These are phyloP conservation scores for Thalassiosira delicatula DNA, from an alignment of 352 stramenopile genomes.

Conservation along the genomic window DNA sequence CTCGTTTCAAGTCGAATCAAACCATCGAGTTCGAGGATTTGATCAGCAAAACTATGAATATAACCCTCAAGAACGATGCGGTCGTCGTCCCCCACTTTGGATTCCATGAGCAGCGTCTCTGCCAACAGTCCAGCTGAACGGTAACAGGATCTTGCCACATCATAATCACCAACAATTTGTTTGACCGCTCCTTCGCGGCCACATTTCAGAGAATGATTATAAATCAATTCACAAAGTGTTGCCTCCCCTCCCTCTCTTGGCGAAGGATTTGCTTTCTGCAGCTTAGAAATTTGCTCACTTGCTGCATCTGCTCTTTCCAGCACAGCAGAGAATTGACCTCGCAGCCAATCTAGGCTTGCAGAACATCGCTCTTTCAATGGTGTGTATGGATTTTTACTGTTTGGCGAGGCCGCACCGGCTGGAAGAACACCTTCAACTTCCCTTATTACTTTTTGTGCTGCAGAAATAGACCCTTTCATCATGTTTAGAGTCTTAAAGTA, in stretches of 20 bases:
- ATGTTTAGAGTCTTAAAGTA: conserved; percentile 84
- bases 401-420: conserved; percentile 18
- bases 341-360: conserved; percentile 78
- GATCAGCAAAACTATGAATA: conserved; percentile 81
- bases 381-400: conserved; percentile 61
- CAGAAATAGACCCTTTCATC: conserved; percentile 80
- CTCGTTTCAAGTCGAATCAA: conserved; percentile 49
- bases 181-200: conserved; percentile 83
- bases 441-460: conserved; percentile 72
- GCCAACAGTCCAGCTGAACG: conserved; percentile 79
- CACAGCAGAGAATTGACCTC: conserved; percentile 79
- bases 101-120: conserved; percentile 85
- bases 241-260: conserved; percentile 35
- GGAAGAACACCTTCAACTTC: conserved; percentile 69
- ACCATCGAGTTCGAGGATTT: conserved; percentile 71
- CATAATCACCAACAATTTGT: conserved; percentile 82
- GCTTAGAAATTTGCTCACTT: conserved; percentile 75
- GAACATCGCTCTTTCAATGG: conserved; percentile 75
- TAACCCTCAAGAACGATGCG: conserved; percentile 77
- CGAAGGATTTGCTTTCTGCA: conserved; percentile 42
- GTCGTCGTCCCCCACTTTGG: conserved; percentile 78
- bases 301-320: conserved; percentile 82
- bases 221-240: conserved; percentile 78
- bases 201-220: conserved; percentile 82
- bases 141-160: conserved; percentile 80